Percentiles rank a stretch among this genome's conserved stretches.
These are phyloP conservation scores for Mallotus nudiflorus DNA, from an alignment of 345 rosid species.

Conservation along the genomic window DNA sequence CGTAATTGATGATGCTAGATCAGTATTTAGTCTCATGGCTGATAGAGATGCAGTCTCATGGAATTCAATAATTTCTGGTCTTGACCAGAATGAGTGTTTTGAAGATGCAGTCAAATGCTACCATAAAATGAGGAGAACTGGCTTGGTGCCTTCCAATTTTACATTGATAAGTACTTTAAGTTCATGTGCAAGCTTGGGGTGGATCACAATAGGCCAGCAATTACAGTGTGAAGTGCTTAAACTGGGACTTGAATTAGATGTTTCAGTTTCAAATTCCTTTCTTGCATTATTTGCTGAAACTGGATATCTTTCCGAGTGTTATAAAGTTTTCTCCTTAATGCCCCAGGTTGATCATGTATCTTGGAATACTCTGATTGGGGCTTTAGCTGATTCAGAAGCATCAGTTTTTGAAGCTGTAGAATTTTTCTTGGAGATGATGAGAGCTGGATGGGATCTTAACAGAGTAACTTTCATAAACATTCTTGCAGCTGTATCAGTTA, in stretches of 20 bases:
- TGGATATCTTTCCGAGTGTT: slow-evolving; percentile 49
- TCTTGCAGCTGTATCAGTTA: slow-evolving; percentile 63
- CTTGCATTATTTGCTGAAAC: slow-evolving; percentile 68
- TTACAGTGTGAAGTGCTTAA: slow-evolving; percentile 67
- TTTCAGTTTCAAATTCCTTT: slow-evolving; percentile 88
- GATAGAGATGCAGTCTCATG: slow-evolving; percentile 82
- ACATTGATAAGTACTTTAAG: slow-evolving; percentile 77
- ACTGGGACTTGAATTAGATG: slow-evolving; percentile 70
- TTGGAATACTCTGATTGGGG: slow-evolving; percentile 86
- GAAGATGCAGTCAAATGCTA: slow-evolving; percentile 57
- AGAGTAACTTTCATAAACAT: slow-evolving; percentile 69
- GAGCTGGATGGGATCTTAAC: slow-evolving; percentile 60
- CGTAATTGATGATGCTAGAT: slow-evolving; percentile 52
- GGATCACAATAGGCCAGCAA: slow-evolving; percentile 59
- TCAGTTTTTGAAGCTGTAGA: slow-evolving; percentile 47
- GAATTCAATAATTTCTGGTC: slow-evolving; percentile 87
- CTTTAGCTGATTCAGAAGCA: slow-evolving; percentile 60
- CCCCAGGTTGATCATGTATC: slow-evolving; percentile 76
- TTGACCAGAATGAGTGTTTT: slow-evolving; percentile 73
- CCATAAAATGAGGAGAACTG: slow-evolving; percentile 55
- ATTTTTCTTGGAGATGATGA: slow-evolving; percentile 61
- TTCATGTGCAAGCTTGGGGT: slow-evolving; percentile 81
- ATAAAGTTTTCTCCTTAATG: slow-evolving; percentile 65
- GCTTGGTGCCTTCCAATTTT: slow-evolving; percentile 55
- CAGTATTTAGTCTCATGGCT: slow-evolving; percentile 56